Percentiles rank a stretch among this genome's conserved stretches.
phyloP scores from a whole-genome alignment of 108 stramenopile genomes.

The Parietichytrium sp. region DNA sequence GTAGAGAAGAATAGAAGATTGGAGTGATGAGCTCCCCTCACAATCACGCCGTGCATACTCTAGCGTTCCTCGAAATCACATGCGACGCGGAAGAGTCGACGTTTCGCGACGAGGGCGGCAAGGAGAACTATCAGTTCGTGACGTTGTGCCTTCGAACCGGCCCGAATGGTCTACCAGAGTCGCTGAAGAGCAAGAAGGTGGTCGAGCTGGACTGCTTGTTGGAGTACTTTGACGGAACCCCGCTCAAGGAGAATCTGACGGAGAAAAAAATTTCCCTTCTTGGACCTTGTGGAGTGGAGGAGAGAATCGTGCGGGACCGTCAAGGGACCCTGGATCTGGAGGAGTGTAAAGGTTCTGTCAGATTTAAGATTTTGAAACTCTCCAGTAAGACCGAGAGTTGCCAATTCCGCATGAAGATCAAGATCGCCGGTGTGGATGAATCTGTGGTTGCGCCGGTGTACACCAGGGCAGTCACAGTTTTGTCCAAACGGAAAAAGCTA shows the following conservation, averaged over 20 bases:
- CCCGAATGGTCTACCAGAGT: neutral
- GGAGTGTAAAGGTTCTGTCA: neutral
- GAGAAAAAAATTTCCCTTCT: neutral
- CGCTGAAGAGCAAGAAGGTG: neutral
- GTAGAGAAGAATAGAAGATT: too few species aligned
- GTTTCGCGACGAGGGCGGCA: constrained; percentile 40
- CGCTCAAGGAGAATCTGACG: neutral
- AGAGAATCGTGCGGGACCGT: too few species aligned
- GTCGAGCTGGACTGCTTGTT: neutral
- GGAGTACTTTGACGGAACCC: neutral
- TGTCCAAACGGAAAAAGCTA: constrained; percentile 24
- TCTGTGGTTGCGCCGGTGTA: neutral
- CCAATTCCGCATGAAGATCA: neutral
- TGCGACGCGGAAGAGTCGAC: neutral
- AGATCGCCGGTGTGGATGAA: neutral
- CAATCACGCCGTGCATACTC: too few species aligned
- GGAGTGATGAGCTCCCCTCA: too few species aligned
- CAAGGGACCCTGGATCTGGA: neutral
- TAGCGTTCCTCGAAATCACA: constrained; percentile 16
- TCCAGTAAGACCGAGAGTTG: constrained; percentile 2
- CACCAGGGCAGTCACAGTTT: neutral
- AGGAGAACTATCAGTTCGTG: constrained; percentile 1
- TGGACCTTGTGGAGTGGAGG: neutral
- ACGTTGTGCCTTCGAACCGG: neutral
- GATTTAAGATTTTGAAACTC: neutral